Base-by-base conservation (phyloP, 2,329 filamentous ascomycete genomes). In the Xylaria sp. region DNA sequence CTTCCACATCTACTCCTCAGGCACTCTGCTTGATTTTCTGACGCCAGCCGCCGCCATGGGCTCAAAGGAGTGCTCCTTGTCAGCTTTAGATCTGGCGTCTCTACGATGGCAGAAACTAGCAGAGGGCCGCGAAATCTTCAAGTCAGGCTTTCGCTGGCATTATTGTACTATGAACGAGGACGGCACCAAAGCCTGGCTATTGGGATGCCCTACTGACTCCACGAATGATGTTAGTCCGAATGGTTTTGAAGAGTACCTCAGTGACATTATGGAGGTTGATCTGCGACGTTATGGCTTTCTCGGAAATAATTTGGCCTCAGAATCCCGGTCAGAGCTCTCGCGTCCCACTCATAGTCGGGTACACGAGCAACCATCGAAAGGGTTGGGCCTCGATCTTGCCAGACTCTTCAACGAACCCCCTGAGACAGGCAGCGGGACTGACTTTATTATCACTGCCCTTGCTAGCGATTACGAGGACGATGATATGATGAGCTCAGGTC, bases 141-240 rank as follows among this genome's bases (percentile, higher is more conserved):
- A 92, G 74, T 85, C 90, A 0, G 93, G 92, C n/a, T 98, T 96
- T 79, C 89, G 95, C 68, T 99, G 96, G 96, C 95, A 98, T 79
- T 99, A 99, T 78, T 98, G 96, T 79, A 97, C 94, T 3, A 92
- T 97, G 81, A 97, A 97, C 77, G 91, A 96, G 69, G 93, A 97
- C 75, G 95, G 95, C 6, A 97, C 96, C 6, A 97, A 97, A 78
- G 96, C 94, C 7, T 99, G 96, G 94, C 85, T 99, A 28, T 86
- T 99, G n/a, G 96, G 96, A 9, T 97, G 94, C 76, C 92, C 92
- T 2, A 91, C 92, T 3, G 93, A 97, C 48, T 82, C 86, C 20
- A 84, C 87, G 6, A 89, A 90, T 57, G 91, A 91, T 46, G 84
- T 90, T 17, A 90, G 88, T 1, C 86, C 88, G 15, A 91, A 89